Base-by-base conservation (phyloP, 129 eudicot species). In the Gnaphalium uliginosum region DNA sequence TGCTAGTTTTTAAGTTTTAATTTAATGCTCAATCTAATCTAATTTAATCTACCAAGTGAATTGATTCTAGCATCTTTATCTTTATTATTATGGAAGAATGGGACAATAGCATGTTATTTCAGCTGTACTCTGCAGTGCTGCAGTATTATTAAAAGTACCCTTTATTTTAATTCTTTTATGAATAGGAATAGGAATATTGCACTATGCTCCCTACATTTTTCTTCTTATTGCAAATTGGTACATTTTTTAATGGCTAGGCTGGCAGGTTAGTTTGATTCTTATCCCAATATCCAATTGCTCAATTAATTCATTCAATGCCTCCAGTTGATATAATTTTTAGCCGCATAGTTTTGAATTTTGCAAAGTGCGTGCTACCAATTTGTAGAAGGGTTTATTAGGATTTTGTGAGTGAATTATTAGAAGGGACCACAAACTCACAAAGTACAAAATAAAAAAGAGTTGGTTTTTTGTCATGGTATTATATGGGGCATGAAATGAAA, bases 51-150 rank as follows among this genome's bases (percentile, higher is more conserved):
- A 46, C 13, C 53, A 46, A 46, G 63, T 60, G 66, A 22, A 60
- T 54, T 72, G 66, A 33, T 21, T 54, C 27, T 72, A 46, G 76
- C 76, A 72, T 72, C 76, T 72, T 72, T n/a, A n/a, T n/a, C n/a
- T n/a, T 72, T 46, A 46, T 46, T 46, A 59, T 59, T 72, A 57
- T 56, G 66, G 76, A 33, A 54, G 76, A 72, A 56, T 56, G 22
- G 17, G 76, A 72, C 76, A 72, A 21, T 32, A 21, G 66, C 76
- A 72, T 72, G 76, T 72, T 72, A 72, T 33, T n/a, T 72, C 53
- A 3, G 22, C 18, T 27, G 39, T 69, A 23, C 22, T 19, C 30
- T 72, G 29, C 15, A 72, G 21, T 56, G 66, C 56, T 56, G 66
- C 66, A 72, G 76, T 56, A 69, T 23, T 48, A 27, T 53, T 53